Percentiles rank a stretch among this genome's conserved stretches.
phyloP scores from a whole-genome alignment of 2,329 filamentous ascomycete genomes.

The Botrytis medusae region DNA sequence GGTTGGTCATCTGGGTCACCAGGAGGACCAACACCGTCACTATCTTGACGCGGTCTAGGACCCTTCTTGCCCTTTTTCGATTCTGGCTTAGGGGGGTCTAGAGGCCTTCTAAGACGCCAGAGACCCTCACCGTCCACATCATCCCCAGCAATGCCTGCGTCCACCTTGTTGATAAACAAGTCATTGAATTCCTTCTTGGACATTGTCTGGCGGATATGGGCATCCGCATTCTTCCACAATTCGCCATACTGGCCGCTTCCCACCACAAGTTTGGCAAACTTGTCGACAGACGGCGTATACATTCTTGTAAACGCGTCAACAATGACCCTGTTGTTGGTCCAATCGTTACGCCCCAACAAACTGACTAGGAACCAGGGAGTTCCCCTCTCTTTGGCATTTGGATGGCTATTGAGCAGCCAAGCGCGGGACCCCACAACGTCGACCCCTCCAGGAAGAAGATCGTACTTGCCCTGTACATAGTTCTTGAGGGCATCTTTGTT shows the following conservation, averaged over 20 bases:
- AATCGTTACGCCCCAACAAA: background rate
- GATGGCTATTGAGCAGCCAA: background rate
- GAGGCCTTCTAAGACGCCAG: background rate
- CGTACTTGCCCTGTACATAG: background rate
- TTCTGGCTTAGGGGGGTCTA: background rate
- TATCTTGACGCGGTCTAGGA: background rate
- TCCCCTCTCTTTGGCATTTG: accelerated
- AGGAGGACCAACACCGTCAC: background rate
- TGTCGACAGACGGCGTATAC: background rate
- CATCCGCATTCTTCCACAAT: background rate
- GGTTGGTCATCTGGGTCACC: background rate
- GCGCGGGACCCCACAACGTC: background rate
- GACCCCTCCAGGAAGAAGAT: background rate
- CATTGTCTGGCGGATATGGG: background rate
- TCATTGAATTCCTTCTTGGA: background rate
- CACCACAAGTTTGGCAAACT: background rate
- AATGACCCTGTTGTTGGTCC: background rate
- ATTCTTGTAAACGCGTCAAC: background rate
- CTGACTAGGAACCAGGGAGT: background rate
- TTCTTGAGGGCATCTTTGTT: background rate
- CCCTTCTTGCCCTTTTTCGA: background rate
- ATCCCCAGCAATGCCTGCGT: background rate
- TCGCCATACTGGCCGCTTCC: background rate
- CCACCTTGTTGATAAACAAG: background rate
- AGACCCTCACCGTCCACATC: background rate